These are phyloP conservation scores for Ampelomyces quisqualis DNA, from an alignment of 2,329 filamentous ascomycete genomes.

Conservation along the genomic window DNA sequence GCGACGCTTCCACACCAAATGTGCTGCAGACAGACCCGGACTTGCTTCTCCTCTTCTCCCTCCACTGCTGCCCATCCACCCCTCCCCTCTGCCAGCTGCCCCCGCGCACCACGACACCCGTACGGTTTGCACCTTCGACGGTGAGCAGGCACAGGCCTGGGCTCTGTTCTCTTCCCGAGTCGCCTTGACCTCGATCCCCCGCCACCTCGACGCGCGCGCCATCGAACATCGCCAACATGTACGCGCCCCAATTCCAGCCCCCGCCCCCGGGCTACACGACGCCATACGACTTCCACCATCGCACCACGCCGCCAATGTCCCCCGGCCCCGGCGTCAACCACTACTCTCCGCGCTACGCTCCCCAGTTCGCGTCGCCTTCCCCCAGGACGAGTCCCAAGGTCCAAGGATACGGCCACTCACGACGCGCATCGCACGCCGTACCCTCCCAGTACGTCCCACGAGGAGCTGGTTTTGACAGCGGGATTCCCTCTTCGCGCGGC, in stretches of 20 bases:
- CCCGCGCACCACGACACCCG: conserved; percentile 24
- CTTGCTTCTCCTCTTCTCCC: conserved; percentile 32
- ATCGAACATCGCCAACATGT: conserved; percentile 23
- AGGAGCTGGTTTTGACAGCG: conserved; percentile 41
- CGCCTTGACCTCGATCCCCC: conserved; percentile 6
- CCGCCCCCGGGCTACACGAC: conserved; percentile 40
- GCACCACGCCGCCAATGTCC: conserved; percentile 47
- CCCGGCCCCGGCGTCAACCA: conserved; percentile 51
- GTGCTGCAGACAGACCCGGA: conserved; percentile 38
- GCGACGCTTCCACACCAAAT: conserved; percentile 30
- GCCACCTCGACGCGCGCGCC: conserved; percentile 6
- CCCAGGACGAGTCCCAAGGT: conserved; percentile 50
- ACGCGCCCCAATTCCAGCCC: conserved; percentile 37
- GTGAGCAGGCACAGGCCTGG: conserved; percentile 40
- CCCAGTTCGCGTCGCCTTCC: conserved; percentile 49
- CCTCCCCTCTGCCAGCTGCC: conserved; percentile 21
- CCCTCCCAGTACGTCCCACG: conserved; percentile 48
- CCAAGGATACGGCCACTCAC: conserved; percentile 55
- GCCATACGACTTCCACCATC: conserved; percentile 38
- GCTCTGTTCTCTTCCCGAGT: conserved; percentile 15
- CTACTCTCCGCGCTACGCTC: conserved; percentile 56
- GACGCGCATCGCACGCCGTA: conserved; percentile 57
- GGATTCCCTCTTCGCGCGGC: conserved; percentile 44
- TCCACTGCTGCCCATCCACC: conserved; percentile 36
- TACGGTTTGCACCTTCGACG: conserved; percentile 35